Percentiles rank a stretch among this genome's conserved stretches.
These are phyloP conservation scores for Akanthomyces dipterigenus DNA, from an alignment of 2,329 filamentous ascomycete species.

Conservation along the genomic window DNA sequence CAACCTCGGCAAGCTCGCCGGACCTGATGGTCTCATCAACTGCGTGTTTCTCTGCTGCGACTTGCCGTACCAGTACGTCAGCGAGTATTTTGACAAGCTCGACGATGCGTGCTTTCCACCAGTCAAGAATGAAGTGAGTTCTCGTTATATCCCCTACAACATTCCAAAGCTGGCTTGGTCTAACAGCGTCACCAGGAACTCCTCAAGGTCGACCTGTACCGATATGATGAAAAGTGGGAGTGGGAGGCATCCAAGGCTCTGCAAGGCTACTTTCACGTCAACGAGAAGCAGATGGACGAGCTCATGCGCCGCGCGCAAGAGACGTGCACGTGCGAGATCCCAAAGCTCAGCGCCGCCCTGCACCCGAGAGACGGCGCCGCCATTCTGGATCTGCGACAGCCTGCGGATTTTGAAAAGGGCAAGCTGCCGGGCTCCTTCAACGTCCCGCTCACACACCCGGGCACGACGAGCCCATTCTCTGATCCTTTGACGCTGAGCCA, in stretches of 20 bases:
- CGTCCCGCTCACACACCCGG: constrained; percentile 32
- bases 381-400: constrained; percentile 39
- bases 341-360: constrained; percentile 10
- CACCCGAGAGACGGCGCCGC: constrained; percentile 21
- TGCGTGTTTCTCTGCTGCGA: constrained; percentile 58
- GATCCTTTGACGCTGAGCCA: constrained; percentile 34
- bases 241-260: constrained; percentile 31
- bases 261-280: constrained; percentile 23
- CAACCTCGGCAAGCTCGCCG: constrained; percentile 36
- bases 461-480: constrained; percentile 37
- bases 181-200: constrained; percentile 29
- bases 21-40: constrained; percentile 38
- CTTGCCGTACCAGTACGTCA: constrained; percentile 56
- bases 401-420: constrained; percentile 34
- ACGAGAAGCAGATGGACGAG: constrained; percentile 11
- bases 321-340: not conserved
- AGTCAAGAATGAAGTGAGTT: constrained; percentile 35
- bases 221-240: constrained; percentile 50
- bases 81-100: constrained; percentile 53
- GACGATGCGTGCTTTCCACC: constrained; percentile 39
- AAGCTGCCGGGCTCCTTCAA: constrained; percentile 39
- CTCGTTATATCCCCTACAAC: too few relatives aligned
- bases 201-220: constrained; percentile 40
- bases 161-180: not conserved
- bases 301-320: constrained; percentile 10